Conservation (phyloP, 768 basidiomycete genomes). For the Agaricus subrufescens region DNA sequence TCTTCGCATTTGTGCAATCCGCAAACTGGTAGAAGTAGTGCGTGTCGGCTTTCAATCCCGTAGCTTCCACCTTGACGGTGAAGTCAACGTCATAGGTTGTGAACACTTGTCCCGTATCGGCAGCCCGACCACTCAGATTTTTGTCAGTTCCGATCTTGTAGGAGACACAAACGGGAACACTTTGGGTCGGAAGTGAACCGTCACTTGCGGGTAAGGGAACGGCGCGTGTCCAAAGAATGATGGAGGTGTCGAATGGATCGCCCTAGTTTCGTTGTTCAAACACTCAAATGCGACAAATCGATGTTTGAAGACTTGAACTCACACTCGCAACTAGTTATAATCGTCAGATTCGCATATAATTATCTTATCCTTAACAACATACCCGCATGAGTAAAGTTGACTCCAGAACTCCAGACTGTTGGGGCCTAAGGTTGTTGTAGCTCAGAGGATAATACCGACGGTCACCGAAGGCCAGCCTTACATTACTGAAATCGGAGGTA, state of each 20-base stretch:
- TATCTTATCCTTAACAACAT: conserved; percentile 1
- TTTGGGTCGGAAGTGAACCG: conserved; percentile 35
- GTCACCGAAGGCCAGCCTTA: conserved; percentile 14
- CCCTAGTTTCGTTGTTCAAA: conserved; percentile 27
- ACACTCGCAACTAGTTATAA: conserved; percentile 40
- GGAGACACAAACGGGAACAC: conserved; percentile 47
- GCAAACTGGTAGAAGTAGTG: conserved; percentile 52
- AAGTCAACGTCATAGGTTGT: conserved; percentile 56
- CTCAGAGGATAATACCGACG: neutral
- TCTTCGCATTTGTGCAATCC: conserved; percentile 44
- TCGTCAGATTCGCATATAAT: neutral
- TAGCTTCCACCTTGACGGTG: conserved; percentile 58
- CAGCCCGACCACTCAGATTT: conserved; percentile 28
- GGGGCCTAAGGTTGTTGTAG: conserved; percentile 13
- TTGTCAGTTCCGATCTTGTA: conserved; percentile 38
- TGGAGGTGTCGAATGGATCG: conserved; percentile 49
- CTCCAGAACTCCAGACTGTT: conserved; percentile 41
- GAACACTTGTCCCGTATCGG: conserved; percentile 45
- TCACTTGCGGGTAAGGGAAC: conserved; percentile 27
- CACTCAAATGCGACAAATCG: neutral
- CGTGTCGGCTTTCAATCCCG: conserved; percentile 42
- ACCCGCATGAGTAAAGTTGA: conserved; percentile 47
- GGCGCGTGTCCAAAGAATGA: conserved; percentile 57
- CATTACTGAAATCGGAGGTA: conserved; percentile 44
- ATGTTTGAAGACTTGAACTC: conserved; percentile 13